Conservation (phyloP, 257 asterid genomes). For the Jasminum sambac region DNA sequence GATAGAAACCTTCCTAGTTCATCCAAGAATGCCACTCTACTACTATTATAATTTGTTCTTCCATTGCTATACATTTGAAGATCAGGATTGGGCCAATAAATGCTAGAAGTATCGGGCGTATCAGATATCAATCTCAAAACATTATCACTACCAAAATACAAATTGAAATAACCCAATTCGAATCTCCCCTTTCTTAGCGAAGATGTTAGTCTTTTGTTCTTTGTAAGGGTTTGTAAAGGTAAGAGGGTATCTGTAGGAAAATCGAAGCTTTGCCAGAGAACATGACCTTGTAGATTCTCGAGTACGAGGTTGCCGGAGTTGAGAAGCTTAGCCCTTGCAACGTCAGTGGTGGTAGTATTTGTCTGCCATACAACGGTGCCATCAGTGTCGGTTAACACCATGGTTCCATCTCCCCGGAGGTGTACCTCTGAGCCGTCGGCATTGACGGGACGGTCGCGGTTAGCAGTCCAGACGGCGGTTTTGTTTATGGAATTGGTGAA, state of each 20-base stretch:
- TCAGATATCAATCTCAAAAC: constrained; percentile 57
- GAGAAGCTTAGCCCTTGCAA: constrained; percentile 47
- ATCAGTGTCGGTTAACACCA: constrained; percentile 49
- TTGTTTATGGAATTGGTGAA: constrained; percentile 55
- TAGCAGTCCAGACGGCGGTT: constrained; percentile 69
- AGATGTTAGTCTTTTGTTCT: constrained; percentile 51
- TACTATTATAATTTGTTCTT: constrained; percentile 64
- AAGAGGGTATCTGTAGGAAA: constrained; percentile 61
- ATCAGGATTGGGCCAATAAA: constrained; percentile 72
- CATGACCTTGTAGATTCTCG: constrained; percentile 28
- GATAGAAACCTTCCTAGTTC: constrained; percentile 52
- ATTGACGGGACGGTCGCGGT: constrained; percentile 62
- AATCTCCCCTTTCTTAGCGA: constrained; percentile 37
- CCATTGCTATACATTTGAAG: constrained; percentile 27
- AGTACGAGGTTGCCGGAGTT: constrained; percentile 57
- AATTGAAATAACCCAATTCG: constrained; percentile 55
- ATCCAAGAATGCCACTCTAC: constrained; percentile 56
- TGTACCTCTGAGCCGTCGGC: constrained; percentile 37
- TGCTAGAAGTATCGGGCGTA: constrained; percentile 52
- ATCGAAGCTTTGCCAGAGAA: constrained; percentile 71
- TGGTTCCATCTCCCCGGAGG: constrained; percentile 39
- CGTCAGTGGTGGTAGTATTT: constrained; percentile 33
- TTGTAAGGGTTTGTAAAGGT: constrained; percentile 60
- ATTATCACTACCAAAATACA: constrained; percentile 59
- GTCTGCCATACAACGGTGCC: constrained; percentile 52